Base-by-base conservation (phyloP, 1,284 basidiomycete genomes). In the Trichosporon coremiiforme region DNA sequence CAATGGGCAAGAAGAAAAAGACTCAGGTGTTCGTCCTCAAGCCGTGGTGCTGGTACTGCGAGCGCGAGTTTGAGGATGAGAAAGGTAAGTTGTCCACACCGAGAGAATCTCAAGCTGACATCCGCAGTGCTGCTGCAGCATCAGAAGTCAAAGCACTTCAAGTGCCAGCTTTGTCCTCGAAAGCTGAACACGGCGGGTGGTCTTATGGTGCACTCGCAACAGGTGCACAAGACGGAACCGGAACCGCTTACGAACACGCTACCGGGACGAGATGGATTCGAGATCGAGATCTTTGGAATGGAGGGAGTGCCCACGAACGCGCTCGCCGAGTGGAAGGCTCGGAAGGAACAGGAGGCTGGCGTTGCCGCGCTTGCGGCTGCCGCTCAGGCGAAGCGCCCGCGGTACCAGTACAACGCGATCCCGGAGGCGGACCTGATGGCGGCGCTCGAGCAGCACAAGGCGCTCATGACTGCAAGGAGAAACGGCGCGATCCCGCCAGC, bases 241-340 rank as follows among this genome's bases (percentile, higher is more conserved):
- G 95, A 98, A 84, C 94, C 92, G 94, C 93, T 99, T 38, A 95
- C 98, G 70, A 99, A 98, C 82, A 95, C 96, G 0, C 86, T 99
- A 0, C 95, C 95, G 2, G 96, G 95, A 9, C 89, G 97, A 53
- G 96, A 98, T 84, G 94, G 95, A 1, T 98, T 98, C 79, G 96
- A 98, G 81, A 91, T 99, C 66, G 97, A 99, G 84, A 99, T 99
- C 70, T 99, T 98, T 79, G 96, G 97, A 31, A 99, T 99, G 97
- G 95, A 96, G 80, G 96, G 96, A 71, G 94, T 98, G 68, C 95
- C 95, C 5, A 92, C 91, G 6, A 92, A 93, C 47, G 96, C 98
- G 82, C 88, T 97, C 35, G 93, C 90, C 33, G 95, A 96, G 82
- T 99, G 96, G 88, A 95, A 94, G 81, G 90, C 93, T 70, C 89